Evolutionary conservation across 2,329 filamentous ascomycete genomes (phyloP), one percentile per base, ranked within the genome.

Genomic region (Macroventuria anomochaeta): DNA sequence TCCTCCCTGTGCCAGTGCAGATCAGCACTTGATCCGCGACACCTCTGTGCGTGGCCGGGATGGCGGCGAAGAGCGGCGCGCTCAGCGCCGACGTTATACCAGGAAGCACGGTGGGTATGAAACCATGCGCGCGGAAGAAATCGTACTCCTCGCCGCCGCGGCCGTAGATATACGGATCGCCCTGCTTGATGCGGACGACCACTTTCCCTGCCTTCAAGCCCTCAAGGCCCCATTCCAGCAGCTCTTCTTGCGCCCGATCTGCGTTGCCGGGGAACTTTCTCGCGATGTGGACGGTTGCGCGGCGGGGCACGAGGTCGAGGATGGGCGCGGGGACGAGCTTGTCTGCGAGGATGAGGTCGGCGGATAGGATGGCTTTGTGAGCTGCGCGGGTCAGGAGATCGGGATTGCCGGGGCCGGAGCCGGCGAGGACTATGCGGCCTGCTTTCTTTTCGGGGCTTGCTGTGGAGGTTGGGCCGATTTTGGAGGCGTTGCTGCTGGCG

Each of bases 191-290:
- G 3, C 95, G 85, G 28, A 99, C 81, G 0, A 99, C 95, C 1
- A 85, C 89, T 71, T 90, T 86, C 11, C 95, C 95, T 17, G 81
- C 78, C 40, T 81, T 77, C 17, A 89, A 65, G 2, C 86, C 91
- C 2, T 85, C 84, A 2, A 96, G 80, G 0, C 91, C 95, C 64
- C 91, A 83, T 46, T 87, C 82, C 2, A 96, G 83, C 4, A 99
- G 85, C 75, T 99, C 95, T 68, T 93, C 87, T 72, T 99, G 95
- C 0, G 95, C 95, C 37, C 86, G 86, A 65, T 99, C 95, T 33
- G 95, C 95, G 75, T 99, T 97, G 18, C 95, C 95, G 0, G 95
- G 95, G 76, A 99, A 99, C 74, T 99, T 99, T 68, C 93, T 89
- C 4, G 95, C 93, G 65, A 99, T 99, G 66, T 91, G 87, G 11